These are phyloP conservation scores for Corynascus novoguineensis DNA, from an alignment of 495 filamentous ascomycete species.

Conservation along the genomic window DNA sequence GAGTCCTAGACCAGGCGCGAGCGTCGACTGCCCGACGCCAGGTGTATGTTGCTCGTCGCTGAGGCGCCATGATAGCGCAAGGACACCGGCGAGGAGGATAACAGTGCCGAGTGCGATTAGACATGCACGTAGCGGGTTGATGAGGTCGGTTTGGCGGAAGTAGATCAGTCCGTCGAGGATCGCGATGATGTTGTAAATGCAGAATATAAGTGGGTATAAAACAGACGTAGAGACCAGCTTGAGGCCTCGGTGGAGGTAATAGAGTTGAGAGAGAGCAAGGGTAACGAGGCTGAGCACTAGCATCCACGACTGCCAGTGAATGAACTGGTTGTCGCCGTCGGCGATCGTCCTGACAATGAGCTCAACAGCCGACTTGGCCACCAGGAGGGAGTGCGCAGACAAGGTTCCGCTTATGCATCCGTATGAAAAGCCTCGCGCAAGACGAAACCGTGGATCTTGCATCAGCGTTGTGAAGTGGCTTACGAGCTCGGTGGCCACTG, in stretches of 20 bases:
- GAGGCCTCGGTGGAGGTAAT: slow-evolving; percentile 88
- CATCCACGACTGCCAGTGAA: slow-evolving; percentile 94
- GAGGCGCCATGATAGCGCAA: slow-evolving; percentile 91
- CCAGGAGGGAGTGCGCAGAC: slow-evolving; percentile 84
- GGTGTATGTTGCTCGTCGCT: slow-evolving; percentile 61
- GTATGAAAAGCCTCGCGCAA: slow-evolving; percentile 82
- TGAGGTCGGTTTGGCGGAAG: slow-evolving; percentile 79
- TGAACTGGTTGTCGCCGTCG: slow-evolving; percentile 88
- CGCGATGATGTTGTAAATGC: slow-evolving; percentile 98
- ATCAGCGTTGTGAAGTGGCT: slow-evolving; percentile 42
- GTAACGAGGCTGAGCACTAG: slow-evolving; percentile 76
- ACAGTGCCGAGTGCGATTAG: slow-evolving; percentile 84
- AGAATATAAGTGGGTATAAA: slow-evolving; percentile 96
- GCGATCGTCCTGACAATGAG: slow-evolving; percentile 88
- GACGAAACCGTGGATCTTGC: slow-evolving; percentile 59
- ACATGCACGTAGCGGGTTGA: slow-evolving; percentile 67
- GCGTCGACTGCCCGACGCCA: slow-evolving; percentile 53
- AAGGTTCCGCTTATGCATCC: slow-evolving; percentile 87
- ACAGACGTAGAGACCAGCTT: slow-evolving; percentile 94
- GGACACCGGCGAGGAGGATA: slow-evolving; percentile 79
- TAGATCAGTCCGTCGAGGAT: slow-evolving; percentile 97
- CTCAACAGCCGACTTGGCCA: slow-evolving; percentile 96
- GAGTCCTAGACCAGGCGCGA: slow-evolving; percentile 66
- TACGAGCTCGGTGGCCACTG: slow-evolving; percentile 57
- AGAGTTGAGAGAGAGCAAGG: slow-evolving; percentile 86